Evolutionary conservation across 352 stramenopile genomes (phyloP).

Genomic region (Phytopythium montanum): DNA sequence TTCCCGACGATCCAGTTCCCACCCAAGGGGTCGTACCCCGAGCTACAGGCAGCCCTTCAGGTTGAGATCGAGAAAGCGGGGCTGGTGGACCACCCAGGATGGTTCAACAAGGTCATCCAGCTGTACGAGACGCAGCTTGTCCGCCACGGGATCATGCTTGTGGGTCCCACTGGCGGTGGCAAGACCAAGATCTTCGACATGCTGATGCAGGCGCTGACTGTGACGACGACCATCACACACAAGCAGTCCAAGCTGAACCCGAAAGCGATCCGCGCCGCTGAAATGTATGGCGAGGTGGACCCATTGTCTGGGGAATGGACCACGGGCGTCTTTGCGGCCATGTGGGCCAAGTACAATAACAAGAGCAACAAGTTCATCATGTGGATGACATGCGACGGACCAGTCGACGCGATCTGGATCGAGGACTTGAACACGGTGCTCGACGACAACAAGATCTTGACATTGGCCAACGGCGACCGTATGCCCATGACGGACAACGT

Average conservation of each 20-base stretch:
- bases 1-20: conserved; percentile 92
- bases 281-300: conserved; percentile 99
- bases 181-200: conserved; percentile 98
- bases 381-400: conserved; percentile 97
- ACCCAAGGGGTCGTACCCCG: conserved; percentile 95
- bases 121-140: conserved; percentile 98
- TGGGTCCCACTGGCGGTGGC: conserved; percentile 94
- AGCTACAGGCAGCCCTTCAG: conserved; percentile 88
- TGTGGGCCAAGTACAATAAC: conserved; percentile 99
- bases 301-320: conserved; percentile 97
- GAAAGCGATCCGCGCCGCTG: conserved; percentile 95
- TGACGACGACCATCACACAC: conserved; percentile 91
- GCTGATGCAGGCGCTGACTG: conserved; percentile 91
- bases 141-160: conserved; percentile 98
- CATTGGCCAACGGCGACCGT: conserved; percentile 95
- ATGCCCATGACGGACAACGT: conserved; percentile 99
- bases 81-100: conserved; percentile 84
- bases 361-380: conserved; percentile 98
- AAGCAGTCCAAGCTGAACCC: conserved; percentile 97
- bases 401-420: conserved; percentile 98
- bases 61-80: conserved; percentile 91
- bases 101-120: conserved; percentile 96
- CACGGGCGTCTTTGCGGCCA: conserved; percentile 96
- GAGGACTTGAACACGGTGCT: conserved; percentile 98
- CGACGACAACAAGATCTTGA: conserved; percentile 98